Base-by-base conservation (phyloP, 257 asterid species). In the Gentiana straminea region DNA sequence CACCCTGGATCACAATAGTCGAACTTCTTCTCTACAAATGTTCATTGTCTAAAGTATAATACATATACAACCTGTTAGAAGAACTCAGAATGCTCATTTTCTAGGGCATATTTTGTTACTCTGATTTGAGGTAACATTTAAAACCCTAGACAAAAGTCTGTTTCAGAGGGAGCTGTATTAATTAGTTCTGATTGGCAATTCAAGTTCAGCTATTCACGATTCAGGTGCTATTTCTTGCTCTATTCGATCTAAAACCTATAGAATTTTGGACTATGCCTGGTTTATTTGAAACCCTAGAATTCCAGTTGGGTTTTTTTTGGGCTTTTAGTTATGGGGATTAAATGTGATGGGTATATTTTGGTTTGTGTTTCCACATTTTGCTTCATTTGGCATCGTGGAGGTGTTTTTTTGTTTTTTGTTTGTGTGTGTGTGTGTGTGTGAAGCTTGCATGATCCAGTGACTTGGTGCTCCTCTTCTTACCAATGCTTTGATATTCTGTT, bases 71-170 rank as follows among this genome's bases (percentile, higher is more conserved):
- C 24, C 24, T 70, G 54, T 24, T 32, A 11, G 52, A 35, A 3
- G 51, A 49, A 55, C 50, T 24, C 49, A 52, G 48, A 64, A 59
- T 74, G 69, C 63, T 56, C 49, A 64, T 57, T 58, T 67, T 55
- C 66, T 73, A 77, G 83, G 77, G 77, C 71, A 58, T 64, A 59
- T 33, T 59, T 43, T 50, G 41, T 58, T 44, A 60, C 70, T 52
- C 62, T 32, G 41, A 68, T 45, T 70, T 65, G 74, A 70, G 66
- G 75, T 24, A 54, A 64, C 64, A 41, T 68, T 59, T 71, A 70
- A 77, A 78, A 78, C 84, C 84, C 84, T 78, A 78, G 74, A 65
- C 68, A 63, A 54, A 63, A 55, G 65, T 36, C 62, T 52, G 38
- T 57, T n/a, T 49, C 49, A n/a, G 45, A 71, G 79, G 49, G 71